Percentiles rank a stretch among this genome's conserved stretches.
Evolutionary conservation across 345 rosid species (phyloP).

Genomic region (Eucalyptus sideroxylon): DNA sequence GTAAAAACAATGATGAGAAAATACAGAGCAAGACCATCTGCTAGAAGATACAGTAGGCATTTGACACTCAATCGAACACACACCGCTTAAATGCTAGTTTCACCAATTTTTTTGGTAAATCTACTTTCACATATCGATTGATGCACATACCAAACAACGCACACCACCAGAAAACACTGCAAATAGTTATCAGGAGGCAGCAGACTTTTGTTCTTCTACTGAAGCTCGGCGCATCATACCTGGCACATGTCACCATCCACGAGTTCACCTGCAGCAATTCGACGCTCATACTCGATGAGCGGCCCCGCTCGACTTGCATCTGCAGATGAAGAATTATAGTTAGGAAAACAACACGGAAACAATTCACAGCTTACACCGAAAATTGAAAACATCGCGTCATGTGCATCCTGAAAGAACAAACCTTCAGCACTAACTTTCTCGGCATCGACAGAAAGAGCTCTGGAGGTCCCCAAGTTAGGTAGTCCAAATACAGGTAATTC

Average conservation of each 20-base stretch:
- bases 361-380: neutral
- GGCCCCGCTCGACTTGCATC: constrained; percentile 65
- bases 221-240: constrained; percentile 19
- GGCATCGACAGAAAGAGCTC: constrained; percentile 33
- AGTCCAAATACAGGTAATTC: neutral
- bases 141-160: neutral
- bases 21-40: neutral
- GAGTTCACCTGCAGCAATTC: constrained; percentile 74
- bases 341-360: neutral
- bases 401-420: neutral
- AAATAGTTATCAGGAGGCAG: neutral
- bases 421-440: constrained; percentile 25
- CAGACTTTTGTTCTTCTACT: neutral
- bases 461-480: neutral
- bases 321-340: constrained; percentile 7
- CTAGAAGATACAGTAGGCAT: neutral
- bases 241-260: constrained; percentile 82
- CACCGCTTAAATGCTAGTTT: neutral
- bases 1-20: neutral
- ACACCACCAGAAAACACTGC: neutral
- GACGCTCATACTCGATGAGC: constrained; percentile 73
- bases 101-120: neutral
- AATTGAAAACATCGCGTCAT: neutral
- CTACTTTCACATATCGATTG: neutral
- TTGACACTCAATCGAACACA: neutral